These are phyloP conservation scores for Mucor plumbeus DNA, from an alignment of 371 early-diverging fungal species.

Conservation along the genomic window DNA sequence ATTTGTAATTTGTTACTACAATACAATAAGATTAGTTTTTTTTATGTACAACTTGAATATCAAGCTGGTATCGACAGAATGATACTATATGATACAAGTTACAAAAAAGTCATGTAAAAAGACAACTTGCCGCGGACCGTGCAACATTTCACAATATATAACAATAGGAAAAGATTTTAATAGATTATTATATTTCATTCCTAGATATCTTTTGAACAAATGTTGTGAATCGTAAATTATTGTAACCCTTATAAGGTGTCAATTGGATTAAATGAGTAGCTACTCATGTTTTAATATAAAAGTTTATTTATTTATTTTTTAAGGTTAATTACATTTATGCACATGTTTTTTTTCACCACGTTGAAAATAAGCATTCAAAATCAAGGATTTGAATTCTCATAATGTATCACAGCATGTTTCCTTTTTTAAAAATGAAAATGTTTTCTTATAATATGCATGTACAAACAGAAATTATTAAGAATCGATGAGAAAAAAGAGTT, in stretches of 20 bases:
- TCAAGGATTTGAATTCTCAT: background rate
- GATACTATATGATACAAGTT: background rate
- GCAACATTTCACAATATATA: conserved; percentile 10
- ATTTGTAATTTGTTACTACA: background rate
- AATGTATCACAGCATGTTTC: conserved; percentile 14
- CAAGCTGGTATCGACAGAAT: background rate
- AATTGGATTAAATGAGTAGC: no score
- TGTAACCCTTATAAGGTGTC: no score
- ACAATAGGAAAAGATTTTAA: conserved; percentile 7
- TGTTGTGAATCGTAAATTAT: no score
- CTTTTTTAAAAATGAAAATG: background rate
- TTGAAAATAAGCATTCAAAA: background rate
- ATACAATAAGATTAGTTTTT: background rate
- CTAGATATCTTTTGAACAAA: background rate
- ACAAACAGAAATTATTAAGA: no score
- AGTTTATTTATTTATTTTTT: background rate
- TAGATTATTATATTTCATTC: background rate
- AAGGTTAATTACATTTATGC: background rate
- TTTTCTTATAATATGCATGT: background rate
- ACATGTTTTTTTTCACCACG: conserved; percentile 3
- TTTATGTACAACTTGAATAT: background rate
- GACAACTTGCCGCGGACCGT: conserved; percentile 1
- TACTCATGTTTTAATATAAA: background rate
- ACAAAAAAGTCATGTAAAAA: background rate
- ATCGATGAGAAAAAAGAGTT: background rate